These are phyloP conservation scores for Carex cristatella DNA, from an alignment of 176 grass and related monocot genomes.

Conservation along the genomic window DNA sequence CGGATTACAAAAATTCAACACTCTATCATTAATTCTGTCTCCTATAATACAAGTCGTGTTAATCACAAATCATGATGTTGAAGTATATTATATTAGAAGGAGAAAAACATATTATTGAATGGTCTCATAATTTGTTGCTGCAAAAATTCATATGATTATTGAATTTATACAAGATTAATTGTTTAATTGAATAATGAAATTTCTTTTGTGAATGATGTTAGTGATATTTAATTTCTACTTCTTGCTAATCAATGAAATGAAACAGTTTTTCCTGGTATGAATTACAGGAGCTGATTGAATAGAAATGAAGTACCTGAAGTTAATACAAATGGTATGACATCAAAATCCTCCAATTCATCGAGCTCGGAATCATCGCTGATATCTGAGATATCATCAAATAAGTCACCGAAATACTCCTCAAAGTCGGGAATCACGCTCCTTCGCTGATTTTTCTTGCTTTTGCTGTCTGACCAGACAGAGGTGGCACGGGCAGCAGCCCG, in stretches of 20 bases:
- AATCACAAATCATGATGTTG: not conserved
- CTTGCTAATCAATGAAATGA: not conserved
- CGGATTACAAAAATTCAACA: not conserved
- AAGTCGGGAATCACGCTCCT: slow-evolving; percentile 37
- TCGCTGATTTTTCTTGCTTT: not conserved
- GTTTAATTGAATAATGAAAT: not conserved
- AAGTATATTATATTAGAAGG: not conserved
- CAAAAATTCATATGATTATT: not conserved
- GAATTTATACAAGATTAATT: not conserved
- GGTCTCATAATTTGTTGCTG: not conserved
- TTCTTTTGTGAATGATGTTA: not conserved
- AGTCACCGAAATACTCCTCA: slow-evolving; percentile 58
- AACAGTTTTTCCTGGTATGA: not conserved
- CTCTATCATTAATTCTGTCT: not conserved
- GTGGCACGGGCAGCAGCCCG: slow-evolving; percentile 7
- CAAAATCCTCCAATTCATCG: slow-evolving; percentile 4
- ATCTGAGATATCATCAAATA: slow-evolving; percentile 40
- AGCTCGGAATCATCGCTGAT: slow-evolving; percentile 22
- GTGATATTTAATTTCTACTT: too few relatives aligned
- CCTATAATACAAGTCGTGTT: not conserved
- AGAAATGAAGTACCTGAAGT: slow-evolving; percentile 27
- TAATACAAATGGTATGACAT: slow-evolving; percentile 38
- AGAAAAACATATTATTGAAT: not conserved
- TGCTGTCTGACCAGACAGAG: slow-evolving; percentile 12
- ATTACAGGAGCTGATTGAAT: not conserved